phyloP scores from a whole-genome alignment of 345 rosid genomes.

The Eucalyptus sideroxylon region DNA sequence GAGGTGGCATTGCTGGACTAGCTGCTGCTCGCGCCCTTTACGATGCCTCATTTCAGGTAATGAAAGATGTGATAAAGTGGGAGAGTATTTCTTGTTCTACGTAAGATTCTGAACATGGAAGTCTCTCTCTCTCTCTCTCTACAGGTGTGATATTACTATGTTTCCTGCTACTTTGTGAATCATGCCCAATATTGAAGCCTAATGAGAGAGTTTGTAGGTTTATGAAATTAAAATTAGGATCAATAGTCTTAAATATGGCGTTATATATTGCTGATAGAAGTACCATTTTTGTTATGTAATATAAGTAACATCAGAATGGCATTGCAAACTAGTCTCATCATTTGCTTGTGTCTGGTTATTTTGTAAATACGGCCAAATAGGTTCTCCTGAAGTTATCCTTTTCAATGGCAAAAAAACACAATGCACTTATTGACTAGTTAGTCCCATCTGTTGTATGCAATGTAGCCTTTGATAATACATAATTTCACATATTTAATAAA shows the following conservation, averaged over 20 bases:
- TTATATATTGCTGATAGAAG: neutral
- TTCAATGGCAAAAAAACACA: neutral
- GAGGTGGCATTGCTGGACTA: constrained; percentile 84
- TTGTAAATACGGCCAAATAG: neutral
- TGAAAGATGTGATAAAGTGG: neutral
- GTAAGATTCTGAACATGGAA: neutral
- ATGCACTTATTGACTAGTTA: neutral
- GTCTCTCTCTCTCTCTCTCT: neutral
- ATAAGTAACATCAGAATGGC: neutral
- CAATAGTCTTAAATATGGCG: neutral
- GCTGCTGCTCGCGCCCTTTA: constrained; percentile 89
- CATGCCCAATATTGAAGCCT: neutral
- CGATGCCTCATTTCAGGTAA: constrained; percentile 86
- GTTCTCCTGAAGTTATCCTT: neutral
- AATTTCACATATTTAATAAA: neutral
- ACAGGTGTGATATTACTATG: neutral
- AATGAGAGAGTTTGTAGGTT: neutral
- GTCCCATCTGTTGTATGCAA: neutral
- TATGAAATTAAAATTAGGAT: neutral
- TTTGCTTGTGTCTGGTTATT: neutral
- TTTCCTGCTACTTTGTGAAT: neutral
- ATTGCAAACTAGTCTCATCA: neutral
- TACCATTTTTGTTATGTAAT: neutral
- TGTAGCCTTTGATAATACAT: neutral
- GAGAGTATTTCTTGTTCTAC: neutral